Base-by-base conservation (phyloP, 2,329 filamentous ascomycete species). In the Lecanicillium sp. region DNA sequence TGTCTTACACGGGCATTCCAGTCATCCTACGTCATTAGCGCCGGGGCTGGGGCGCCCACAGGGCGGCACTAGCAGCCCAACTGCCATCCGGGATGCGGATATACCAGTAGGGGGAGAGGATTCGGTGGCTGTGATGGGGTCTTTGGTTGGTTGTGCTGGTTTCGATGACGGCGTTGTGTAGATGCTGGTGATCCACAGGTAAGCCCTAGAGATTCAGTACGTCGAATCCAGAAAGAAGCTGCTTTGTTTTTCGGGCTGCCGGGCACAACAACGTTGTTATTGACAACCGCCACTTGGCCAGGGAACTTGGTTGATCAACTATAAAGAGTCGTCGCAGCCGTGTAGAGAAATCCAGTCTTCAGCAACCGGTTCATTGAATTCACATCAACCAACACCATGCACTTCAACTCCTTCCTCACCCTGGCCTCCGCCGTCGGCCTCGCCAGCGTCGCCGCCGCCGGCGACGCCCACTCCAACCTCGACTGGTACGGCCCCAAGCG, bases 31-130 rank as follows among this genome's bases (percentile, higher is more conserved):
- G 44, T 46, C 44, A 46, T 45, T 23, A 40, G 44, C 26, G 20
- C 35, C 14, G 8, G n/a, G 24, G 17, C 33, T 10, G 32, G 32
- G 17, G n/a, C n/a, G n/a, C n/a, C n/a, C 24, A 32, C 26, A 37
- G 12, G 14, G 24, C 26, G 15, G 27, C 35, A 33, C 44, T 33
- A 87, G 61, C 54, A 45, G 33, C 10, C 23, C 43, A 44, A 37
- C 20, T 37, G 30, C 43, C 12, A n/a, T n/a, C n/a, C n/a, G n/a
- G n/a, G n/a, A n/a, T n/a, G n/a, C n/a, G n/a, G n/a, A n/a, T n/a
- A n/a, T n/a, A n/a, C n/a, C n/a, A n/a, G n/a, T n/a, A n/a, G n/a
- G n/a, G n/a, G n/a, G n/a, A n/a, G n/a, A n/a, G n/a, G n/a, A n/a
- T n/a, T n/a, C n/a, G n/a, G n/a, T n/a, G n/a, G n/a, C n/a, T n/a